These are phyloP conservation scores for Blepharisma stoltei DNA, from an alignment of 73 alveolate genomes.

Conservation along the genomic window DNA sequence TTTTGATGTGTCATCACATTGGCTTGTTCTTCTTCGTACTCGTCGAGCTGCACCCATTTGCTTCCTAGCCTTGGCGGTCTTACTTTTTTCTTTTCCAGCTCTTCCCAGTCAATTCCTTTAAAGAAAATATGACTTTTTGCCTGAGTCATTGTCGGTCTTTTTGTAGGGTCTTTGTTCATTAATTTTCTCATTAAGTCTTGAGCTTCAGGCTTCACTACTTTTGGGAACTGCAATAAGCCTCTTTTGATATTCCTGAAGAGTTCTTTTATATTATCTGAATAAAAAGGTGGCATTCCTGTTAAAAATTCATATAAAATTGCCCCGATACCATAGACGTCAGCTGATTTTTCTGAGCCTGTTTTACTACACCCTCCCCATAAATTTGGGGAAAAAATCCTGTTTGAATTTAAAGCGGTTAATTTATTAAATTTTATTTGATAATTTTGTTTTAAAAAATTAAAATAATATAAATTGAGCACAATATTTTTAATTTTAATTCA, in stretches of 20 bases:
- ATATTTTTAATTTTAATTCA: too few relatives aligned
- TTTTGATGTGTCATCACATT: not conserved
- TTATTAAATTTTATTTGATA: too few relatives aligned
- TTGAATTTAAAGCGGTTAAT: too few relatives aligned
- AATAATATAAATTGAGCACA: too few relatives aligned
- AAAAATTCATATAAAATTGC: constrained; percentile 68
- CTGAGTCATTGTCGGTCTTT: constrained; percentile 51
- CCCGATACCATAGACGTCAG: constrained; percentile 70
- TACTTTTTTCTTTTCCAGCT: constrained; percentile 54
- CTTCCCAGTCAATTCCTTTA: constrained; percentile 67
- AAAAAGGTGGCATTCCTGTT: constrained; percentile 78
- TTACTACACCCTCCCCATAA: too few relatives aligned
- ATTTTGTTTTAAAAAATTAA: too few relatives aligned
- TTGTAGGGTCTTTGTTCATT: constrained; percentile 55
- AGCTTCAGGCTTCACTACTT: constrained; percentile 55
- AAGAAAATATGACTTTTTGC: constrained; percentile 66
- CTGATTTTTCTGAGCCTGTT: constrained; percentile 40
- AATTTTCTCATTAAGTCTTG: constrained; percentile 55
- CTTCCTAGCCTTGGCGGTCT: constrained; percentile 51
- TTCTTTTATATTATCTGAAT: constrained; percentile 59
- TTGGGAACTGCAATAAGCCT: constrained; percentile 67
- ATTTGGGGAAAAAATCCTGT: too few relatives aligned
- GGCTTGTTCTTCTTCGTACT: not conserved
- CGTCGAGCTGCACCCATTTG: constrained; percentile 16
- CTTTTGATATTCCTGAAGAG: constrained; percentile 57